Evolutionary conservation across 129 eudicot genomes (phyloP).

Genomic region (Artemisia annua): DNA sequence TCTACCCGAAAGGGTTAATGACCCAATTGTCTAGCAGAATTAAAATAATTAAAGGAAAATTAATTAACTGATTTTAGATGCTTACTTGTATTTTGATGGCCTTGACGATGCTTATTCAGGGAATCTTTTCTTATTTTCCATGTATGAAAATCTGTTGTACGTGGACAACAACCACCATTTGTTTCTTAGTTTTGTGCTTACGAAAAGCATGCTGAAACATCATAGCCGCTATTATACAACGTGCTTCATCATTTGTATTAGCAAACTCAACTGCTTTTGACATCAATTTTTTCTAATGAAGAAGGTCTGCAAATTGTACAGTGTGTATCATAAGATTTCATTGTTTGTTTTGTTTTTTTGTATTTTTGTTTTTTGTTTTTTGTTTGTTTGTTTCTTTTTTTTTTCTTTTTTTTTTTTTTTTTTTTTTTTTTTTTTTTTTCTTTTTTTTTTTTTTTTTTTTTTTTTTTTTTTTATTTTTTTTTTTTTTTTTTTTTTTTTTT

Average conservation of each 20-base stretch:
- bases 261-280: conserved; percentile 50
- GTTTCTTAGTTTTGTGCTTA: conserved; percentile 2
- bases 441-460: no score
- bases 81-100: conserved; percentile 89
- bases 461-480: no score
- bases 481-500: no score
- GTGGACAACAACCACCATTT: conserved; percentile 46
- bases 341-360: no score
- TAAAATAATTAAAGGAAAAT: not conserved
- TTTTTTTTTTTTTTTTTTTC: no score
- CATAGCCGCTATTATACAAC: no score
- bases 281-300: conserved; percentile 32
- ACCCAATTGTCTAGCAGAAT: not conserved
- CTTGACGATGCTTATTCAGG: conserved; percentile 65
- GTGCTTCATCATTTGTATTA: conserved; percentile 80
- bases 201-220: no score
- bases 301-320: no score
- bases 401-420: no score
- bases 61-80: not conserved
- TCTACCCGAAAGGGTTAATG: not conserved
- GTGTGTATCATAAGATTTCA: no score
- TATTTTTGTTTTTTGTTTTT: no score
- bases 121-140: conserved; percentile 87
- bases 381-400: no score
- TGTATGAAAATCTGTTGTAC: conserved; percentile 81